Percentiles rank a stretch among this genome's conserved stretches.
phyloP scores from a whole-genome alignment of 2,329 filamentous ascomycete species.

The Cyclaneusma minus region DNA sequence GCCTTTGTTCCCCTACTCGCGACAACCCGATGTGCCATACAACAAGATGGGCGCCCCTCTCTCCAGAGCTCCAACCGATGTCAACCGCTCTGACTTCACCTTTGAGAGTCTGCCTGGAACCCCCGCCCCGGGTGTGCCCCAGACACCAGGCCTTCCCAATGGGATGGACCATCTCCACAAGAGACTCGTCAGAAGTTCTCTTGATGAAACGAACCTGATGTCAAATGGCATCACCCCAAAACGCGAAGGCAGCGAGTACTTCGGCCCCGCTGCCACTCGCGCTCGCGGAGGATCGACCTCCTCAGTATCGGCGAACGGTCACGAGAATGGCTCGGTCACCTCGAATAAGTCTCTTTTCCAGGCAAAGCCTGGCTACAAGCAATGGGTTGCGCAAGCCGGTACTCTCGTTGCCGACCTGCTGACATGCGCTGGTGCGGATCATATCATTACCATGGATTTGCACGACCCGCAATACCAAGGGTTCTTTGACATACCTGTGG shows the following conservation, averaged over 20 bases:
- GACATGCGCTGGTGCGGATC: slow-evolving; percentile 89
- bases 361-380: slow-evolving; percentile 85
- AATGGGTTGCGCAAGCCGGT: slow-evolving; percentile 96
- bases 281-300: too few relatives aligned
- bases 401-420: slow-evolving; percentile 88
- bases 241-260: slow-evolving; percentile 12
- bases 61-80: slow-evolving; percentile 43
- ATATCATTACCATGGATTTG: slow-evolving; percentile 95
- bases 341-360: slow-evolving; percentile 44
- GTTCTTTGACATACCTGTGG: slow-evolving; percentile 96
- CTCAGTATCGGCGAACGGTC: slow-evolving; percentile 46
- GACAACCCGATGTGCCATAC: slow-evolving; percentile 92
- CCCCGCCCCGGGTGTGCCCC: slow-evolving; percentile 56
- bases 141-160: slow-evolving; percentile 41
- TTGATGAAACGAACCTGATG: slow-evolving; percentile 30
- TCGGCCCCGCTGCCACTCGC: slow-evolving; percentile 11
- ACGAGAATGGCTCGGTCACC: slow-evolving; percentile 39
- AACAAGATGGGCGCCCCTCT: slow-evolving; percentile 89
- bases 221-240: slow-evolving; percentile 21
- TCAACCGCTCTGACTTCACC: slow-evolving; percentile 50
- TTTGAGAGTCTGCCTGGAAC: slow-evolving; percentile 89
- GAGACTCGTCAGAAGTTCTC: slow-evolving; percentile 52
- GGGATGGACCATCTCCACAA: slow-evolving; percentile 57
- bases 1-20: slow-evolving; percentile 90
- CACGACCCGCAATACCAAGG: slow-evolving; percentile 96